Conservation (phyloP, 352 stramenopile genomes). For the Phytophthora pini region DNA sequence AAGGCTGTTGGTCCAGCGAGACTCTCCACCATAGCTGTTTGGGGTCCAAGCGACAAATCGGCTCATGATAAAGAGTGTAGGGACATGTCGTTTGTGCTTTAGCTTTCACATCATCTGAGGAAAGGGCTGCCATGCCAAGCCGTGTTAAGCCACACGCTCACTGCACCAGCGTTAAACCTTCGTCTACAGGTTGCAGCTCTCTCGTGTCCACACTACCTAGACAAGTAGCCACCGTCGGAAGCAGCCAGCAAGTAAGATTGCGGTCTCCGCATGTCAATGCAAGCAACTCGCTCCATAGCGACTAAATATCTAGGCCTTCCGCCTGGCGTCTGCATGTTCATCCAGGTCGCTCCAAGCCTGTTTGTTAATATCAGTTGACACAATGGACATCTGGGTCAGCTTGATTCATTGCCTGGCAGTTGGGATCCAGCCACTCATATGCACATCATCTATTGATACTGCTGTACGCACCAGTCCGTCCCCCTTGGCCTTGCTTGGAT, state of each 20-base stretch:
- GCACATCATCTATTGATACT: too few species aligned
- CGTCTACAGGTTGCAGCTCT: slow-evolving; percentile 13
- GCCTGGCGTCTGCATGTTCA: slow-evolving; percentile 27
- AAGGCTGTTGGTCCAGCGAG: background rate
- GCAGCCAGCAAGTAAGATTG: background rate
- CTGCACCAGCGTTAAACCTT: background rate
- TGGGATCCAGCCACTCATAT: slow-evolving; percentile 1
- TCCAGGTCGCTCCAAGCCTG: slow-evolving; percentile 79
- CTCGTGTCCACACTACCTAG: slow-evolving; percentile 1
- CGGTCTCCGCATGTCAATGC: slow-evolving; percentile 3
- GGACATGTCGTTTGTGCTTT: slow-evolving; percentile 21
- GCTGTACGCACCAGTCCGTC: slow-evolving; percentile 52
- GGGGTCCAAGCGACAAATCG: slow-evolving; percentile 14
- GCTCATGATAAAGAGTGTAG: slow-evolving; percentile 9
- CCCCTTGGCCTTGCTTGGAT: slow-evolving; percentile 40
- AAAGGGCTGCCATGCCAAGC: background rate
- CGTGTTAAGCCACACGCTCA: background rate
- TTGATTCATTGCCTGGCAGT: slow-evolving; percentile 10
- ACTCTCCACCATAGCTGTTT: slow-evolving; percentile 3
- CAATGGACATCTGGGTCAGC: slow-evolving; percentile 8
- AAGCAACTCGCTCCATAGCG: background rate
- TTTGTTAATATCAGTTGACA: background rate
- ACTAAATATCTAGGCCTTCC: background rate
- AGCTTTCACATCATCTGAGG: slow-evolving; percentile 8
- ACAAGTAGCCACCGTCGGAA: background rate